Evolutionary conservation across 768 basidiomycete species (phyloP).

Genomic region (Auricularia sp.): DNA sequence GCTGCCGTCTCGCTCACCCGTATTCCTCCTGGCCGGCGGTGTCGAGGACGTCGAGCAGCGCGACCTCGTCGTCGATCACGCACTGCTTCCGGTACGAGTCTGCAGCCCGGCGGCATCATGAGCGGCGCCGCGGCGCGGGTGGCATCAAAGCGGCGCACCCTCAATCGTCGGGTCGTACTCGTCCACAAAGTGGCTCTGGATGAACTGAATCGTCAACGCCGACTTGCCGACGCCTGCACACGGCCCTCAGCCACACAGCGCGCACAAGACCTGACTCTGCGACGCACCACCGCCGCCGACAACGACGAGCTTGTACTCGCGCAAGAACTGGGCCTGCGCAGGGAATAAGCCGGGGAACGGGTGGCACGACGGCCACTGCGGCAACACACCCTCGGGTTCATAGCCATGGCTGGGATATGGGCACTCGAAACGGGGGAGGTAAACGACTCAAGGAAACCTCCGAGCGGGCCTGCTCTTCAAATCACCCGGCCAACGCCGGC

Average conservation of each 20-base stretch:
- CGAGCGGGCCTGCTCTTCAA: no score
- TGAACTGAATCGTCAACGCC: slow-evolving; percentile 95
- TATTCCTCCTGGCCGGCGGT: slow-evolving; percentile 99
- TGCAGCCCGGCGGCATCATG: slow-evolving; percentile 19
- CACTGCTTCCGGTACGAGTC: slow-evolving; percentile 97
- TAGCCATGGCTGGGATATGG: no score
- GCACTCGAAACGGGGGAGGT: no score
- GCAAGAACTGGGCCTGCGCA: slow-evolving; percentile 70
- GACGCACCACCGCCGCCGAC: slow-evolving; percentile 90
- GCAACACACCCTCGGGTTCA: no score
- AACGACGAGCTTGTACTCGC: slow-evolving; percentile 98
- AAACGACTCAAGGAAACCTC: no score
- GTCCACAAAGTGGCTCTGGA: slow-evolving; percentile 89
- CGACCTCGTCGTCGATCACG: slow-evolving; percentile 98
- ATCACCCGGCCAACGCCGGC: no score
- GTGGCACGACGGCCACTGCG: no score
- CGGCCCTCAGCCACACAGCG: not conserved
- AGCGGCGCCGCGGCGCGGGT: not conserved
- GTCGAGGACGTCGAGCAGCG: slow-evolving; percentile 90
- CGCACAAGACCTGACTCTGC: slow-evolving; percentile 3
- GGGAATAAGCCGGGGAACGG: no score
- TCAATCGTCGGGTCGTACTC: slow-evolving; percentile 96
- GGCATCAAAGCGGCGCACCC: slow-evolving; percentile 33
- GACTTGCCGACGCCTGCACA: slow-evolving; percentile 66
- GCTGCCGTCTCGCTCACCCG: slow-evolving; percentile 44